Evolutionary conservation across 768 basidiomycete genomes (phyloP).

Genomic region (Tulasnella calospora): DNA sequence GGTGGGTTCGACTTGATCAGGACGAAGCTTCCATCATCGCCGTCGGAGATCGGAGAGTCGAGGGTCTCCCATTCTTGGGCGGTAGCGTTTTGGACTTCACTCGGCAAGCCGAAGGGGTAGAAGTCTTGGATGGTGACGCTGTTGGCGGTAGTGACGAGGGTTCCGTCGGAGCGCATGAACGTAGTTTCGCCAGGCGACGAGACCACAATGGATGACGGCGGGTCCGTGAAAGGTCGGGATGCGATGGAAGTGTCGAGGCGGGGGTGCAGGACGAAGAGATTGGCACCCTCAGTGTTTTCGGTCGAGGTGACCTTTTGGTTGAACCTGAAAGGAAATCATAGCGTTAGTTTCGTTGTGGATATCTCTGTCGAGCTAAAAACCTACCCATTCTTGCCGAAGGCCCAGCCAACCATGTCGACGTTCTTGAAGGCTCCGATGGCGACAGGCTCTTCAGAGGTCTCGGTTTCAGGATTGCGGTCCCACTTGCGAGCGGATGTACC

Average conservation of each 20-base stretch:
- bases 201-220: conserved; percentile 11
- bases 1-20: not conserved
- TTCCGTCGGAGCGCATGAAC: not conserved
- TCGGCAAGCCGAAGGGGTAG: not conserved
- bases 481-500: not conserved
- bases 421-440: conserved; percentile 17
- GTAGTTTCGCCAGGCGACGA: not conserved
- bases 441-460: not conserved
- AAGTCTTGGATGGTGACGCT: not conserved
- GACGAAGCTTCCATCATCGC: not conserved
- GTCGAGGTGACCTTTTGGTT: conserved; percentile 13
- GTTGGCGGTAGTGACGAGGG: not conserved
- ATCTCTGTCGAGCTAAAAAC: not conserved
- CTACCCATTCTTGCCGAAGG: conserved; percentile 6
- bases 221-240: conserved; percentile 1
- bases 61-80: not conserved
- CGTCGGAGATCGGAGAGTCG: conserved; percentile 1
- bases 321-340: not conserved
- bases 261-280: conserved; percentile 20
- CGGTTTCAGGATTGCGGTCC: not conserved
- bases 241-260: not conserved
- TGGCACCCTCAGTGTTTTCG: not conserved
- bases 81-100: not conserved
- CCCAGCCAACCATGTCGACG: conserved; percentile 17
- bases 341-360: not conserved